phyloP scores from a whole-genome alignment of 257 asterid species.

The Dorcoceras hygrometricum region DNA sequence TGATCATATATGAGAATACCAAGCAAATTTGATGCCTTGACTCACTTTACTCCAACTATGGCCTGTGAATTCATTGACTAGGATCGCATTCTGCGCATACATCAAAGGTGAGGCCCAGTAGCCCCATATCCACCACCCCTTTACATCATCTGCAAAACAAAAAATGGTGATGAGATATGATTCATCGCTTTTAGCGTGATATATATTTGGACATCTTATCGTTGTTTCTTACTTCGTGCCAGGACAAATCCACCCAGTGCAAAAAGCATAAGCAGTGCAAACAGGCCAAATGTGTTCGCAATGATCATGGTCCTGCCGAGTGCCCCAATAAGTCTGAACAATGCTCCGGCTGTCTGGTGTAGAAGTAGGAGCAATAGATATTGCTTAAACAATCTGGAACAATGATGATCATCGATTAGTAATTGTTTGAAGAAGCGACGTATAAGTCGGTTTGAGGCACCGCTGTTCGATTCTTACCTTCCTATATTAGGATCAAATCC shows the following conservation, averaged over 20 bases:
- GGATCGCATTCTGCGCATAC: conserved; percentile 62
- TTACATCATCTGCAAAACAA: conserved; percentile 40
- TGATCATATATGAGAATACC: neutral
- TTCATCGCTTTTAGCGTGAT: neutral
- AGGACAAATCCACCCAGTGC: conserved; percentile 68
- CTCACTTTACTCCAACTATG: conserved; percentile 63
- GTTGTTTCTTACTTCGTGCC: conserved; percentile 46
- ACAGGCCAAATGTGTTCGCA: conserved; percentile 69
- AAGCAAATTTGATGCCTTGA: conserved; percentile 6
- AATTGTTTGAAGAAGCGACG: neutral
- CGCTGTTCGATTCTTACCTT: conserved; percentile 34
- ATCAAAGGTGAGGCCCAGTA: conserved; percentile 67
- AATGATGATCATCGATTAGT: conserved; percentile 6
- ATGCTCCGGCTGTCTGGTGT: conserved; percentile 46
- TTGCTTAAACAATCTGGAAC: conserved; percentile 60
- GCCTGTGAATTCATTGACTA: conserved; percentile 60
- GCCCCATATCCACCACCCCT: conserved; percentile 83
- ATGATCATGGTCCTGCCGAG: conserved; percentile 59
- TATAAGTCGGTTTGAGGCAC: neutral
- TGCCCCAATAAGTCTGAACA: conserved; percentile 59
- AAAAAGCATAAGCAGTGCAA: conserved; percentile 42
- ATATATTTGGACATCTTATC: conserved; percentile 12
- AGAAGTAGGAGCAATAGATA: conserved; percentile 41
- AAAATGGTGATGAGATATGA: conserved; percentile 7
- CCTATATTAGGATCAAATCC: conserved; percentile 65